Evolutionary conservation across 768 basidiomycete species (phyloP).

Genomic region (Lactarius hatsudake): DNA sequence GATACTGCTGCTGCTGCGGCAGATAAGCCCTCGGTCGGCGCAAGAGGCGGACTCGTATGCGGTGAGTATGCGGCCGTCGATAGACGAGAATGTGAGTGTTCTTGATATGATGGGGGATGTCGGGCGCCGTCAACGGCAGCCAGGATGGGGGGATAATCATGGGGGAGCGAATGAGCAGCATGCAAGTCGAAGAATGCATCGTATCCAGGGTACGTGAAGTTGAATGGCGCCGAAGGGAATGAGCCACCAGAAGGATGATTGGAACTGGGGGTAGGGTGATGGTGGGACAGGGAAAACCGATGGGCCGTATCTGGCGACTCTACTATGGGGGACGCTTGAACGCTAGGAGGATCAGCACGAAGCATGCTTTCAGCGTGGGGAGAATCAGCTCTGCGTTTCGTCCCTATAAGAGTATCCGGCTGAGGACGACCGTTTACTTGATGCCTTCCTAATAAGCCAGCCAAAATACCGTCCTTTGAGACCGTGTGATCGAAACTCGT

Average conservation of each 20-base stretch:
- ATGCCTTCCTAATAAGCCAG: slow-evolving; percentile 64
- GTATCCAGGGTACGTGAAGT: slow-evolving; percentile 63
- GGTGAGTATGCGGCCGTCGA: slow-evolving; percentile 39
- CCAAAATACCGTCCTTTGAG: slow-evolving; percentile 57
- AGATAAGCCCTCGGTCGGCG: slow-evolving; percentile 52
- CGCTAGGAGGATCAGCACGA: slow-evolving; percentile 67
- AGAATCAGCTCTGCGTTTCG: slow-evolving; percentile 79
- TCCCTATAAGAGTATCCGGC: slow-evolving; percentile 60
- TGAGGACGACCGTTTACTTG: slow-evolving; percentile 78
- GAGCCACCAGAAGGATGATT: slow-evolving; percentile 42
- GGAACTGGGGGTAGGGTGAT: slow-evolving; percentile 25
- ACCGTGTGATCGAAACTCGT: slow-evolving; percentile 95
- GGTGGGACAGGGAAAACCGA: slow-evolving; percentile 31
- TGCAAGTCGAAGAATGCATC: slow-evolving; percentile 55
- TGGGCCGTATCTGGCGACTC: slow-evolving; percentile 23
- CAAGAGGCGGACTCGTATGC: slow-evolving; percentile 34
- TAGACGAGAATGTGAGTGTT: slow-evolving; percentile 27
- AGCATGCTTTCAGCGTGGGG: slow-evolving; percentile 78
- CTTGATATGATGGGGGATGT: slow-evolving; percentile 30
- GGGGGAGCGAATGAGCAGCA: slow-evolving; percentile 33
- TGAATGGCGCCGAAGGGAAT: slow-evolving; percentile 69
- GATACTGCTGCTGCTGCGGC: slow-evolving; percentile 52
- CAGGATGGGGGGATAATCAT: slow-evolving; percentile 32
- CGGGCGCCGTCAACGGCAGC: slow-evolving; percentile 28
- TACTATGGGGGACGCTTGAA: slow-evolving; percentile 23